Percentiles rank a stretch among this genome's conserved stretches.
Conservation (phyloP, 345 rosid species). For the Eucalyptus curtisii region DNA sequence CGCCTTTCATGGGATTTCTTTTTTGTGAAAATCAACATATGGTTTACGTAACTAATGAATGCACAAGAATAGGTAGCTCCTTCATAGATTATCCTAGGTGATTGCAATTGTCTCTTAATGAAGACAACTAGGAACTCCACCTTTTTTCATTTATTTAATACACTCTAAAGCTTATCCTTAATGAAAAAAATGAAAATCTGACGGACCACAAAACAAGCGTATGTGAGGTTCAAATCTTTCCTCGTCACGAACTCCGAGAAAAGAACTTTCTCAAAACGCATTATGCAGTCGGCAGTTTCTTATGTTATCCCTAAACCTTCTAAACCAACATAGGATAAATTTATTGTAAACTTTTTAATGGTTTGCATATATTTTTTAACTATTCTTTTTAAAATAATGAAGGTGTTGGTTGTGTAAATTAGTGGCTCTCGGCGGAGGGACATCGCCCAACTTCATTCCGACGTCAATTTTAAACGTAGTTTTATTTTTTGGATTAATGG, state of each 20-base stretch:
- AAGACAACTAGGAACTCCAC: background rate
- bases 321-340: background rate
- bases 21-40: background rate
- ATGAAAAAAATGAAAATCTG: background rate
- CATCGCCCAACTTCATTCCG: background rate
- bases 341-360: background rate
- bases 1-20: background rate
- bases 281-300: background rate
- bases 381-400: background rate
- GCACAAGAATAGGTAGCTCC: background rate
- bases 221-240: background rate
- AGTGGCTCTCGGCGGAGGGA: background rate
- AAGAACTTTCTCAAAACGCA: background rate
- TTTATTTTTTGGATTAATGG: background rate
- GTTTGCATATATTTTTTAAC: rapidly evolving
- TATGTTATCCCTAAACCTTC: background rate
- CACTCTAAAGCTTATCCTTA: background rate
- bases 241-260: background rate
- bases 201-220: background rate
- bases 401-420: background rate
- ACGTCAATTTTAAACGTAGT: background rate
- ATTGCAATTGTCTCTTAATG: background rate
- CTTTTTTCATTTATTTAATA: background rate
- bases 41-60: background rate
- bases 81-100: background rate